phyloP scores from a whole-genome alignment of 1,284 basidiomycete species.

The Lignosus rhinocerotis region DNA sequence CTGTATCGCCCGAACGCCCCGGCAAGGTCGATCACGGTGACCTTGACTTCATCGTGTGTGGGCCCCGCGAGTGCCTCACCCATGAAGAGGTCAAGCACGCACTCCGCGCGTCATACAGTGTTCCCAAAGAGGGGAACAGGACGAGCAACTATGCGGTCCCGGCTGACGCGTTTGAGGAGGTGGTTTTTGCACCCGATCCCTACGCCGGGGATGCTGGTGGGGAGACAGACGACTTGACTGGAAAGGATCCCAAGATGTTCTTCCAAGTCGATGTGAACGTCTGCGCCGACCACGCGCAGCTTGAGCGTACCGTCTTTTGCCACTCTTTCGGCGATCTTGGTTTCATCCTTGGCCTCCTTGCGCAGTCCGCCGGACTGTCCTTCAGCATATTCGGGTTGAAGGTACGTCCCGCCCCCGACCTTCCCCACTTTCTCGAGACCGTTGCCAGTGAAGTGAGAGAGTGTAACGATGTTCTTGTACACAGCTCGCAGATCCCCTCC shows the following conservation, averaged over 20 bases:
- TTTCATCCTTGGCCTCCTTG: slow-evolving; percentile 62
- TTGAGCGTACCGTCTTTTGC: slow-evolving; percentile 51
- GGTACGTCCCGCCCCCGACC: slow-evolving; percentile 36
- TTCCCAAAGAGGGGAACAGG: slow-evolving; percentile 49
- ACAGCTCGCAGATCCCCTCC: slow-evolving; percentile 26
- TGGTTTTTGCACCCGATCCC: not conserved
- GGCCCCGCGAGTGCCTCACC: slow-evolving; percentile 37
- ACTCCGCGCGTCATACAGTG: slow-evolving; percentile 50
- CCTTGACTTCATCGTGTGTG: slow-evolving; percentile 60
- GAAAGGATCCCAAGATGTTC: slow-evolving; percentile 29
- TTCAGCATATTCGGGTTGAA: slow-evolving; percentile 57
- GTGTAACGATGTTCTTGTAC: not conserved
- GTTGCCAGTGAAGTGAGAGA: slow-evolving; percentile 28
- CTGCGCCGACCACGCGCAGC: slow-evolving; percentile 49
- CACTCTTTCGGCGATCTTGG: slow-evolving; percentile 68
- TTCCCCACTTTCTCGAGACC: slow-evolving; percentile 18
- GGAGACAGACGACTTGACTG: not conserved
- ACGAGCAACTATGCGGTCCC: slow-evolving; percentile 66
- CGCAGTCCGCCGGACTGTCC: slow-evolving; percentile 48
- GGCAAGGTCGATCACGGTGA: slow-evolving; percentile 66
- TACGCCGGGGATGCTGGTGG: not conserved
- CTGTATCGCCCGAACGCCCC: slow-evolving; percentile 59
- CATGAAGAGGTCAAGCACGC: slow-evolving; percentile 43
- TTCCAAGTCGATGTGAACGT: slow-evolving; percentile 64
- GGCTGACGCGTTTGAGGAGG: slow-evolving; percentile 30